Percentiles rank a stretch among this genome's conserved stretches.
Evolutionary conservation across 208 protist species (phyloP).

Genomic region (Entamoeba histolytica): DNA sequence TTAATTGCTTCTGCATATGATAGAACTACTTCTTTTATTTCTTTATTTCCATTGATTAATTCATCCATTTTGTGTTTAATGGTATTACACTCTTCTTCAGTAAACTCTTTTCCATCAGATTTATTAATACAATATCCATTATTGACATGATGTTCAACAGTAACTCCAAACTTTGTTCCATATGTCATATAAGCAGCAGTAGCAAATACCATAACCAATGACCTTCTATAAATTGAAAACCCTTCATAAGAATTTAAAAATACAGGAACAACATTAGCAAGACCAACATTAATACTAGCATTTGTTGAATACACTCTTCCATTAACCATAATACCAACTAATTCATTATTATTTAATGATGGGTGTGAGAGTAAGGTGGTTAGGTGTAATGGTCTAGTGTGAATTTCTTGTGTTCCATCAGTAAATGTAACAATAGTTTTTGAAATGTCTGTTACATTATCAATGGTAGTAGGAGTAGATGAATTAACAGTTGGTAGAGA

Average conservation of each 20-base stretch:
- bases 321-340: background rate
- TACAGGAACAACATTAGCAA: background rate
- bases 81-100: background rate
- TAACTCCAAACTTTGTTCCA: background rate
- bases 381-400: background rate
- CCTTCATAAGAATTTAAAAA: background rate
- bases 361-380: background rate
- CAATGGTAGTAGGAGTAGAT: background rate
- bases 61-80: background rate
- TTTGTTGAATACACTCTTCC: background rate
- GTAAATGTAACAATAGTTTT: background rate
- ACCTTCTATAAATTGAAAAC: background rate
- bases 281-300: background rate
- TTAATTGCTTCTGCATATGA: background rate
- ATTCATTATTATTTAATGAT: background rate
- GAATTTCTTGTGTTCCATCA: background rate
- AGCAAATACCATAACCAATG: conserved; percentile 15
- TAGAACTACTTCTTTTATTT: background rate
- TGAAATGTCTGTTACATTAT: background rate
- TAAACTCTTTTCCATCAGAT: background rate
- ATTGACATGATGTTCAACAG: conserved; percentile 17
- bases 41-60: background rate
- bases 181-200: conserved; percentile 14
- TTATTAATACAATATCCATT: conserved; percentile 4
- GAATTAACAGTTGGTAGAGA: background rate